phyloP scores from a whole-genome alignment of 305 asterid genomes.

The Fraxinus sp. region DNA sequence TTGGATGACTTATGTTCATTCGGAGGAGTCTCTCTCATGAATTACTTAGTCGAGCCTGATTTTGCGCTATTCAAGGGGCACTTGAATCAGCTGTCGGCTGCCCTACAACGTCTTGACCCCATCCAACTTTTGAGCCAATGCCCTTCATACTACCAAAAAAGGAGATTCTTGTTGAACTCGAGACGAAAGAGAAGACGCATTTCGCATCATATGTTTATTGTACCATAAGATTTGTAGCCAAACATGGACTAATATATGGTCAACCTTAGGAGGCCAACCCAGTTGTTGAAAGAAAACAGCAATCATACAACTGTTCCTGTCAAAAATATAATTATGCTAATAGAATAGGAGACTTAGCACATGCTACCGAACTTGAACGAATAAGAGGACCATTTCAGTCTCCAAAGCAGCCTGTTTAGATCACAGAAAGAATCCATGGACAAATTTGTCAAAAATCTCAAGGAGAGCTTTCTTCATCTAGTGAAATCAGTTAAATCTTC shows the following conservation, averaged over 20 bases:
- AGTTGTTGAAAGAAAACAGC: not conserved
- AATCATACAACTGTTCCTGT: not conserved
- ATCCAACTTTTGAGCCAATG: no score
- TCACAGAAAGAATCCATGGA: slow-evolving; percentile 8
- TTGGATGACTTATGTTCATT: no score
- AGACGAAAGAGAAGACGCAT: no score
- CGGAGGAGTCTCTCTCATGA: no score
- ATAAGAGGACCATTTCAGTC: not conserved
- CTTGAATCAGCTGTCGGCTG: no score
- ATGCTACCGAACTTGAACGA: not conserved
- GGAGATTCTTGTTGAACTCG: no score
- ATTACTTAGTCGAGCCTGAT: no score
- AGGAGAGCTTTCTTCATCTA: slow-evolving; percentile 23
- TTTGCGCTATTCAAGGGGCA: no score
- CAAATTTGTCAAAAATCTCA: slow-evolving; percentile 18
- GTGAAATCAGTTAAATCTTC: slow-evolving; percentile 26
- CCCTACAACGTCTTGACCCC: no score
- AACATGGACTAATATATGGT: not conserved
- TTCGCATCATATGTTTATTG: no score
- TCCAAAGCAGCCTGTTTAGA: not conserved
- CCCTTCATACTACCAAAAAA: no score
- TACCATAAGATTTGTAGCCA: not conserved
- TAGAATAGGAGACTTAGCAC: not conserved
- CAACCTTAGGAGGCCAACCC: not conserved
- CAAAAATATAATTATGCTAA: not conserved